phyloP scores from a whole-genome alignment of 768 basidiomycete species.

The Hortiboletus campestris region DNA sequence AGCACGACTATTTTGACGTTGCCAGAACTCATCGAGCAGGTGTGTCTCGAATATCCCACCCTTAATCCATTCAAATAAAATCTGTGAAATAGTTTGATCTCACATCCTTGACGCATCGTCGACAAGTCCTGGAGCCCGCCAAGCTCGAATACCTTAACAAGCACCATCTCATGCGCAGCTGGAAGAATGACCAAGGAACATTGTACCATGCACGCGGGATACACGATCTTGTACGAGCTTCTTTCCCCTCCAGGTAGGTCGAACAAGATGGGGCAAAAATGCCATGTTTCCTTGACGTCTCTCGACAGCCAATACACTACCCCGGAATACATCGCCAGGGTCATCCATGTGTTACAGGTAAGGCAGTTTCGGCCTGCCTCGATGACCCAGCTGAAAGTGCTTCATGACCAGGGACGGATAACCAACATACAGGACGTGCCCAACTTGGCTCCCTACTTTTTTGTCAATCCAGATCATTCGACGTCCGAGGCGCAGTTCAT shows the following conservation, averaged over 20 bases:
- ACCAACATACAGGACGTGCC: slow-evolving; percentile 73
- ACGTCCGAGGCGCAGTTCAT: slow-evolving; percentile 56
- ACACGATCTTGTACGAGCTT: slow-evolving; percentile 48
- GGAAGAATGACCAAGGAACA: slow-evolving; percentile 50
- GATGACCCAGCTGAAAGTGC: neutral
- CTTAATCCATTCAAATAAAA: neutral
- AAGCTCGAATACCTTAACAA: slow-evolving; percentile 91
- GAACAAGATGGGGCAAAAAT: neutral
- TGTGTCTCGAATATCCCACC: slow-evolving; percentile 26
- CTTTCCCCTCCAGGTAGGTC: slow-evolving; percentile 57
- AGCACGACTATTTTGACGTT: slow-evolving; percentile 63
- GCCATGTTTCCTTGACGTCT: neutral
- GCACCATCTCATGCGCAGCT: slow-evolving; percentile 65
- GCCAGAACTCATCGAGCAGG: slow-evolving; percentile 64
- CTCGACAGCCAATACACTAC: slow-evolving; percentile 44
- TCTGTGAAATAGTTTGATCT: slow-evolving; percentile 63
- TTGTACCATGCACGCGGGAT: slow-evolving; percentile 53
- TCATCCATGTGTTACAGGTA: slow-evolving; percentile 64
- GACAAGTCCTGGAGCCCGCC: slow-evolving; percentile 71
- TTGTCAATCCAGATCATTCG: slow-evolving; percentile 61
- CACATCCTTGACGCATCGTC: slow-evolving; percentile 71
- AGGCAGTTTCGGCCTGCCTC: neutral
- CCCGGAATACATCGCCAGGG: slow-evolving; percentile 58
- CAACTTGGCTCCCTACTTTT: slow-evolving; percentile 70
- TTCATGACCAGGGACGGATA: slow-evolving; percentile 55